Conservation (phyloP, 2,329 filamentous ascomycete species). For the Colletotrichum somersetense region DNA sequence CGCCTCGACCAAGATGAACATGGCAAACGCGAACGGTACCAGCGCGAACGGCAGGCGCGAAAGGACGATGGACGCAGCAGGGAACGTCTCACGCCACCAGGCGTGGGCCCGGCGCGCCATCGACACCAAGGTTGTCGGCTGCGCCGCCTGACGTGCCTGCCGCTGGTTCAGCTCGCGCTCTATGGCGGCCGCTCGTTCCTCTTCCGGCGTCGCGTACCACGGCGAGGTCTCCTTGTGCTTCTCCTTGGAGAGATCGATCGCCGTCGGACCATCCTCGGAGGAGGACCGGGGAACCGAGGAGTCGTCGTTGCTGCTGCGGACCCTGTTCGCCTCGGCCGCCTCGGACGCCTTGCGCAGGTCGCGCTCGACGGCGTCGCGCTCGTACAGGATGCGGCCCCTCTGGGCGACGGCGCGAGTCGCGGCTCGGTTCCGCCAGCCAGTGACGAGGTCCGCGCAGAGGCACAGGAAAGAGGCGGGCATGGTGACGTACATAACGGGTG, state of each 20-base stretch:
- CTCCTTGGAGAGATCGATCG: not conserved
- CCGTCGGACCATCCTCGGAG: not conserved
- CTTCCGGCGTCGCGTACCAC: not conserved
- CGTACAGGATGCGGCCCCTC: not conserved
- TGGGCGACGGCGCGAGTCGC: not conserved
- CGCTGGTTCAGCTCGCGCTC: not conserved
- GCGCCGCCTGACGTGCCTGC: no score
- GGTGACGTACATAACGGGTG: not conserved
- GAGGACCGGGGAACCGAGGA: not conserved
- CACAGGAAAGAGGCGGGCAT: not conserved
- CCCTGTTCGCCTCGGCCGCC: no score
- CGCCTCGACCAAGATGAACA: constrained; percentile 81
- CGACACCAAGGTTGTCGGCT: constrained; percentile 64
- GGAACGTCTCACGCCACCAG: constrained; percentile 79
- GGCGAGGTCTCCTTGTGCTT: not conserved
- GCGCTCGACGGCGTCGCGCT: not conserved
- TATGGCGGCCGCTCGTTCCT: not conserved
- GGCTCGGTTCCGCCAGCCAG: not conserved
- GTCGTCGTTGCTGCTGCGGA: not conserved
- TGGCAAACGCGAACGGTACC: constrained; percentile 78
- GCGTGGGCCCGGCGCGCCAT: constrained; percentile 54
- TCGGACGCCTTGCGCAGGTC: not conserved
- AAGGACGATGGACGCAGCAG: constrained; percentile 74
- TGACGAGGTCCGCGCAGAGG: not conserved
- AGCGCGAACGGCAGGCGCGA: constrained; percentile 76